Evolutionary conservation across 176 grass and related monocot species (phyloP), one percentile per base, ranked within the genome.

Genomic region (Avena eriantha): DNA sequence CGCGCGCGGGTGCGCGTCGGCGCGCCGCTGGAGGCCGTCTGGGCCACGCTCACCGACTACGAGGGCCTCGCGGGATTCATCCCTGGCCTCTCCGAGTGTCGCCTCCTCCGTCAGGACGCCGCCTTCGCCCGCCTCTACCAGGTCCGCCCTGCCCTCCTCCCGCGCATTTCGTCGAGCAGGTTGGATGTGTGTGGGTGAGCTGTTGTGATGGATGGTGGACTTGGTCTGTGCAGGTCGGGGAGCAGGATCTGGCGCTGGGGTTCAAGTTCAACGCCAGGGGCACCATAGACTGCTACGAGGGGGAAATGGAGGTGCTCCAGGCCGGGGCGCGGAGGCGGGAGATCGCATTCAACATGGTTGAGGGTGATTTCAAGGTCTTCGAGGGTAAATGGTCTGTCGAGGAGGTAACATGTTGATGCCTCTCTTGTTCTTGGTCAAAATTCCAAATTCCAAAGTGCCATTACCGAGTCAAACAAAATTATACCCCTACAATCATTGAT

Each of bases 61-160:
- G 91, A 98, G 83, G 96, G 93, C 58, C 93, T 98, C 45, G 93
- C 93, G 24, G 93, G 81, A 43, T 98, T 98, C 88, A 91, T 98
- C 56, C 91, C 96, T 3, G 88, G 91, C 5, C 91, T 98, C 88
- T 77, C 88, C 79, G 90, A 92, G 76, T 93, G 96, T 88, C 93
- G 71, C 73, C 83, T 95, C 84, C 73, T 98, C 86, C 53, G 86
- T 29, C 81, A 82, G 8, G 73, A 81, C 9, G 6, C 87, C 3
- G 83, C 91, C 8, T 88, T 92, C 57, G 96, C 91, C 36, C 93
- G 91, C 6, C 72, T 98, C 79, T 98, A 94, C 89, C 91, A 98
- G 90, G 93, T 88, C n/a, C 0, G 54, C 1, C 0, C 51, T 47
- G 9, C 26, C 24, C 12, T 39, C 22, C 17, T 41, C 35, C 22